Base-by-base conservation (phyloP, 2,329 filamentous ascomycete species). In the Aureobasidium sp. region DNA sequence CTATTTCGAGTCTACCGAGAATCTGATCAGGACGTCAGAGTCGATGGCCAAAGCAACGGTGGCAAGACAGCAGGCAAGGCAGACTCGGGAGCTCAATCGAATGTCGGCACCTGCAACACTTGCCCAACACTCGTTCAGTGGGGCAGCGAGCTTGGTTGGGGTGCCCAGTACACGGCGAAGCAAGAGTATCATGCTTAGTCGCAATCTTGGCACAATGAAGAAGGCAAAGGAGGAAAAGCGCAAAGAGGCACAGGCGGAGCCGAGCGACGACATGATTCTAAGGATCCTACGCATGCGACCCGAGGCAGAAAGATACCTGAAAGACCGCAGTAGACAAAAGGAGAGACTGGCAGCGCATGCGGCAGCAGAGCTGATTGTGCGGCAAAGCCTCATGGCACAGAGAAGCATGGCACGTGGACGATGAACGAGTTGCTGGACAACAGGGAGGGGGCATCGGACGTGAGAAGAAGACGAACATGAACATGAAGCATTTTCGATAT, bases 181-280 rank as follows among this genome's bases (percentile, higher is more conserved):
- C 65, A 81, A 81, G 70, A 78, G 75, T 67, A 95, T 99, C 75
- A 92, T 99, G 89, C 87, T 96, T 76, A 91, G 86, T 69, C 87
- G 93, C 63, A 99, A 97, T 73, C 77, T 99, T 60, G 94, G 94
- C 50, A 97, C 94, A 8, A 97, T 99, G 92, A 88, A 87, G 69
- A 90, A 93, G 72, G 92, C 90, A 44, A 97, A 97, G 76, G 92
- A 96, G 73, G 93, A 96, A 76, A 97, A 96, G 78, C 83, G 94
- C 66, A 92, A 92, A 69, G 93, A 97, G 73, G 91, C 92, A 1
- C 94, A 99, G 73, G 93, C 94, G 1, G 94, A 97, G 73, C 93
- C 94, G 1, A 96, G 88, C 72, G 94, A 99, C 74, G 94, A 99
- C 73, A 97, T 97, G 89, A 97, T 99, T 67, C 76, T 99, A 69